These are phyloP conservation scores for Paramecium caudatum DNA, from an alignment of 73 alveolate genomes.

Conservation along the genomic window DNA sequence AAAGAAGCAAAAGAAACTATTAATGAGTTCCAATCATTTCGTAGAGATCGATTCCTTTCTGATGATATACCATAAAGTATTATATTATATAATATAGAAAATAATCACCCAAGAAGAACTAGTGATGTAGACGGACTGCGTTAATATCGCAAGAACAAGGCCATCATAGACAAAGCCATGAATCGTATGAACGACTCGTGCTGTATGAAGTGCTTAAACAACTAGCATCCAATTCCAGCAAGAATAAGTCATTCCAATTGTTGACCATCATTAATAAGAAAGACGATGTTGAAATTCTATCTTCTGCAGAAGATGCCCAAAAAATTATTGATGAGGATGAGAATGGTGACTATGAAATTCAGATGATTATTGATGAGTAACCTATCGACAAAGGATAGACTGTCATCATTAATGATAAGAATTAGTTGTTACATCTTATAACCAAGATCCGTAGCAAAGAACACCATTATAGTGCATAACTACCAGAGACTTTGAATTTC, in stretches of 20 bases:
- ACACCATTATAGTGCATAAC: neutral
- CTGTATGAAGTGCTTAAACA: neutral
- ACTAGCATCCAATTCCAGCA: slow-evolving; percentile 32
- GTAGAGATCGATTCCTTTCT: slow-evolving; percentile 29
- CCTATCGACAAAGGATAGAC: neutral
- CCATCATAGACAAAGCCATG: neutral
- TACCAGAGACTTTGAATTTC: neutral
- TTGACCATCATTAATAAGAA: slow-evolving; percentile 53
- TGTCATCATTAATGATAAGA: neutral
- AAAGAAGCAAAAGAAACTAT: neutral
- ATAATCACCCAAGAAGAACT: neutral
- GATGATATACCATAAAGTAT: slow-evolving; percentile 20
- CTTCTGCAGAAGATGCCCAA: slow-evolving; percentile 54
- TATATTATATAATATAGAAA: neutral
- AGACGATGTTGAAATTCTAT: slow-evolving; percentile 53
- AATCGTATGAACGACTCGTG: neutral
- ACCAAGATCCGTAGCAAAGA: neutral
- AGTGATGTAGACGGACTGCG: neutral
- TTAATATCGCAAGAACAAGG: neutral
- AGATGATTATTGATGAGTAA: slow-evolving; percentile 59
- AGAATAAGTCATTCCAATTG: neutral
- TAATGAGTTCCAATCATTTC: neutral
- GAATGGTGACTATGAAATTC: slow-evolving; percentile 54
- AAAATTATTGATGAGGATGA: slow-evolving; percentile 64
- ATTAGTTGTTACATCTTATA: neutral